phyloP scores from a whole-genome alignment of 768 basidiomycete species.

The Pilatotrama ljubarskyi region DNA sequence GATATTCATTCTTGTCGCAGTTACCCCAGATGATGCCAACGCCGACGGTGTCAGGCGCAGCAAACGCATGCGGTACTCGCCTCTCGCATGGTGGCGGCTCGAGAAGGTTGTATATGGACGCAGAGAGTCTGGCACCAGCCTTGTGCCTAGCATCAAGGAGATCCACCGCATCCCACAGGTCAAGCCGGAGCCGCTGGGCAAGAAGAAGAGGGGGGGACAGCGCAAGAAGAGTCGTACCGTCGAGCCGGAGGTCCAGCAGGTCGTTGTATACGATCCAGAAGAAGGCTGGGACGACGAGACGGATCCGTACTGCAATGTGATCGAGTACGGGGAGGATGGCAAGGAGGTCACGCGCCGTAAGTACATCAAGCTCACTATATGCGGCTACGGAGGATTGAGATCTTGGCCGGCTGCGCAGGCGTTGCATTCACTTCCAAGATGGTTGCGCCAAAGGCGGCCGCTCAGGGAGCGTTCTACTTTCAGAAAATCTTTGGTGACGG shows the following conservation, averaged over 20 bases:
- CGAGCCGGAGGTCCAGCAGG: constrained; percentile 46
- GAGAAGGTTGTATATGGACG: constrained; percentile 86
- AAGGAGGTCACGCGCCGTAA: constrained; percentile 71
- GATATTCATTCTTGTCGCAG: constrained; percentile 8
- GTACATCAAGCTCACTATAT: constrained; percentile 33
- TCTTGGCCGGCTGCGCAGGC: constrained; percentile 43
- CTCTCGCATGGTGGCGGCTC: constrained; percentile 91
- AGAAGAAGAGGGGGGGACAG: constrained; percentile 34
- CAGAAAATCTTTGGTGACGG: constrained; percentile 92
- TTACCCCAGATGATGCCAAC: constrained; percentile 30
- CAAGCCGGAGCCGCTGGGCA: constrained; percentile 47
- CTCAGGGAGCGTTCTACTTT: constrained; percentile 74
- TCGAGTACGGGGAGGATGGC: constrained; percentile 57
- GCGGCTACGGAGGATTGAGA: not conserved
- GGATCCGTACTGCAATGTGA: constrained; percentile 58
- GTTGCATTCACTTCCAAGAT: constrained; percentile 76
- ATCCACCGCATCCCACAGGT: constrained; percentile 60
- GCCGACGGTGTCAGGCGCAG: constrained; percentile 66
- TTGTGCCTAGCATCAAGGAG: constrained; percentile 68
- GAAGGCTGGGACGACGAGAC: constrained; percentile 90
- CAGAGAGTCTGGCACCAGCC: constrained; percentile 47
- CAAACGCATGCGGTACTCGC: constrained; percentile 62
- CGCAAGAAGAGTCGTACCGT: constrained; percentile 40
- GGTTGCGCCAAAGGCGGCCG: constrained; percentile 60
- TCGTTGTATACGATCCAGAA: constrained; percentile 36